Conservation (phyloP, 768 basidiomycete genomes). For the Serendipita indica region DNA sequence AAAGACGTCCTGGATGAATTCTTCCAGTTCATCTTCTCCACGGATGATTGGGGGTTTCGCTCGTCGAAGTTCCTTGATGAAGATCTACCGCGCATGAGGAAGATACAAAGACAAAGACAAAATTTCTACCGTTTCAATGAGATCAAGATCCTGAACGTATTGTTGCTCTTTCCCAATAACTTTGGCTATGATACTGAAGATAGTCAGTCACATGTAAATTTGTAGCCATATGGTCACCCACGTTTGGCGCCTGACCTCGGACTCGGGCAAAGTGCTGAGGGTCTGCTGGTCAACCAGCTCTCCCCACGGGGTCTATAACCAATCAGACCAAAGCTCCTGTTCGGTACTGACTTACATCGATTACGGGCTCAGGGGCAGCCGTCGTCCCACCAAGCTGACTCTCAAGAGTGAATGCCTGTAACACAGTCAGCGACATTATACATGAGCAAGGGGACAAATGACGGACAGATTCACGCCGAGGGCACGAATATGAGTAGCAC, state of each 20-base stretch:
- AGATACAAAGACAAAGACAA: not conserved
- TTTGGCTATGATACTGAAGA: conserved; percentile 25
- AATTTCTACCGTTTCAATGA: conserved; percentile 16
- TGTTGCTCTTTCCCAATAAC: conserved; percentile 28
- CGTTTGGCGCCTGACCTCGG: conserved; percentile 74
- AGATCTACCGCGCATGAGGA: conserved; percentile 15
- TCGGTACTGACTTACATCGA: not conserved
- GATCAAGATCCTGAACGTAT: conserved; percentile 28
- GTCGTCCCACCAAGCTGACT: not conserved
- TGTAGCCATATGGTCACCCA: conserved; percentile 18
- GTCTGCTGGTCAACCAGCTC: conserved; percentile 35
- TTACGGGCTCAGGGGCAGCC: not conserved
- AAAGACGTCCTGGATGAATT: conserved; percentile 29
- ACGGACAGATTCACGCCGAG: conserved; percentile 9
- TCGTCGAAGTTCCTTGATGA: conserved; percentile 25
- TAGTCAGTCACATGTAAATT: not conserved
- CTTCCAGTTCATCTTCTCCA: conserved; percentile 21
- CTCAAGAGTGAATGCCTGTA: not conserved
- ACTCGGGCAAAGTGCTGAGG: conserved; percentile 44
- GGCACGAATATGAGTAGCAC: conserved; percentile 73
- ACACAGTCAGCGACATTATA: not conserved
- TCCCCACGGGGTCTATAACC: conserved; percentile 27
- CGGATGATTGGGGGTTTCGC: conserved; percentile 26
- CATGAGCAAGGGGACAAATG: not conserved
- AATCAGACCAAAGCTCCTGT: no score